Evolutionary conservation across 169 alveolate species (phyloP).

Genomic region (Plasmodium yoelii): DNA sequence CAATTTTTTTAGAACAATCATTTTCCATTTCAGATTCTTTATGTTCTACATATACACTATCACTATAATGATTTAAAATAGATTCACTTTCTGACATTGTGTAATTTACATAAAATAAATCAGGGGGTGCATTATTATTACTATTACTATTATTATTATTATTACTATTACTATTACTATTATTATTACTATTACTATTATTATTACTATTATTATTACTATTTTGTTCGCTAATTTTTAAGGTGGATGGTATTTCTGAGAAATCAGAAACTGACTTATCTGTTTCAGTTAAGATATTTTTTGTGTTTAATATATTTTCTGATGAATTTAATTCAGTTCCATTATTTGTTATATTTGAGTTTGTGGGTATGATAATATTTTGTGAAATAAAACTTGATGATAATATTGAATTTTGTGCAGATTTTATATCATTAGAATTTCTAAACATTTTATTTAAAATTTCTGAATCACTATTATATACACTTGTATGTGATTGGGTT

Average conservation of each 20-base stretch:
- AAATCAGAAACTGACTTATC: constrained; percentile 41
- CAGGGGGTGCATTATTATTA: too few species aligned
- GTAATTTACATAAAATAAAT: constrained; percentile 2
- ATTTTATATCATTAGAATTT: not conserved
- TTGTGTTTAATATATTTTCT: not conserved
- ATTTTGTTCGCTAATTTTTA: not conserved
- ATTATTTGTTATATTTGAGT: too few species aligned
- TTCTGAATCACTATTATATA: constrained; percentile 52
- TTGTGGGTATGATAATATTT: too few species aligned
- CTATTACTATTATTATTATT: too few species aligned
- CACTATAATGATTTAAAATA: constrained; percentile 24
- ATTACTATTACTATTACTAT: too few species aligned
- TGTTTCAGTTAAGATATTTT: constrained; percentile 18
- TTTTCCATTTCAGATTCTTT: not conserved
- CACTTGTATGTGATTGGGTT: not conserved
- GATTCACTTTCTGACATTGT: constrained; percentile 40
- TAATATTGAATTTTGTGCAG: not conserved
- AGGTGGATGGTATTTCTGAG: constrained; percentile 2
- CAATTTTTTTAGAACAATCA: not conserved
- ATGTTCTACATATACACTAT: constrained; percentile 13
- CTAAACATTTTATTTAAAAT: constrained; percentile 2
- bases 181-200: too few species aligned
- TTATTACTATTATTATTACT: too few species aligned
- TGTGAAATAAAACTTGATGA: constrained; percentile 6
- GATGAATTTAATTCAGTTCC: too few species aligned